Evolutionary conservation across 2,329 filamentous ascomycete genomes (phyloP), one percentile per base, ranked within the genome.

Genomic region (Tympanopsis confertula): DNA sequence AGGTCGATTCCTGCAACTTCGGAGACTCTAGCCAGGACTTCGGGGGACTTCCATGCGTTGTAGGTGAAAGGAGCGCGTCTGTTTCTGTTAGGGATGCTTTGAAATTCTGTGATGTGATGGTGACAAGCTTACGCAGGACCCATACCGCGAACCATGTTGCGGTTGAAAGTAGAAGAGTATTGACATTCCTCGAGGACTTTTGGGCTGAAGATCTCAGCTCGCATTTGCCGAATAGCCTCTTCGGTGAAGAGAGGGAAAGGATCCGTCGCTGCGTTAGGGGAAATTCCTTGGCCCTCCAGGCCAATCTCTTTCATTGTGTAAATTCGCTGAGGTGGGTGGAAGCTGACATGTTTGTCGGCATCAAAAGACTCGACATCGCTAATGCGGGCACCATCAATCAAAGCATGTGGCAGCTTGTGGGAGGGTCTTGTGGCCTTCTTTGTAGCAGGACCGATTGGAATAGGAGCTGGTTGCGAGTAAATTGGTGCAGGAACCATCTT

Each of bases 21-120:
- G 5, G 68, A 74, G 20, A 75, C 53, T 10, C 64, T 63, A 1
- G 50, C 49, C 3, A 71, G 55, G 1, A 62, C 61, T 40, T 68
- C 58, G 15, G 42, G 37, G 28, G 37, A 13, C 5, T 36, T 44
- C 48, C 47, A 51, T 4, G 44, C 42, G 10, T 44, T 68, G 47
- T 72, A 72, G 5, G 69, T 65, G 45, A 78, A 78, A 2, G 71
- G 71, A 4, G 71, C 71, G 45, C 68, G 64, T 38, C 69, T 73
- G 36, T 24, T 36, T 38, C 12, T 17, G 20, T 47, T 37, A 44
- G 40, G n/a, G 19, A 38, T 3, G 20, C 58, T 65, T 58, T 59
- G 71, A 5, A 20, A 3, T 3, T 33, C 2, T 19, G 18, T 13
- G 10, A 20, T 5, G 15, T 5, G 15, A 7, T 36, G 18, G 35